Evolutionary conservation across 78 protist species (phyloP), one percentile per base, ranked within the genome.

Genomic region (Cyanophora paradoxa): DNA sequence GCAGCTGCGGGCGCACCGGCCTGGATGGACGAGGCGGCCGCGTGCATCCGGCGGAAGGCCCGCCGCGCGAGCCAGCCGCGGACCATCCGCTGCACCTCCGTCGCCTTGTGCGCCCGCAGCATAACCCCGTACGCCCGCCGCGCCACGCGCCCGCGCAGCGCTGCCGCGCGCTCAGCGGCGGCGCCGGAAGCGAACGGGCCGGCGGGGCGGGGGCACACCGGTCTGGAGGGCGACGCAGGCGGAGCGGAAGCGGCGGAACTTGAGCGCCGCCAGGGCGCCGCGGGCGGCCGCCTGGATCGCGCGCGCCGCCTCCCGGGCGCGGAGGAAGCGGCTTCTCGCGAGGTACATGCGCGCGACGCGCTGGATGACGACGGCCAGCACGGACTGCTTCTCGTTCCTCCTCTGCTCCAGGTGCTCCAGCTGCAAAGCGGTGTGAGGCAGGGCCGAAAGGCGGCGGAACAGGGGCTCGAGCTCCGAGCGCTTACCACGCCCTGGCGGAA

Each of bases 401-500:
- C 50, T 1, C 22, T 0, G 33, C 31, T 22, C 10, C 2, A 33
- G 63, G 33, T 0, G 37, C 28, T 26, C 40, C 22, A 16, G 63
- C 63, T 5, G 20, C 48, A 44, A 44, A 16, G 52, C 10, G 57
- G 58, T 26, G 28, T 14, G 20, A 5, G 1, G 40, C 58, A 41
- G 72, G 30, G 57, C 26, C 40, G 22, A 2, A 4, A 0, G 58
- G 17, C 37, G 26, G 52, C 33, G n/a, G n/a, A n/a, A n/a, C n/a
- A n/a, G n/a, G n/a, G n/a, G n/a, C 30, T 19, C n/a, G 37, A 26
- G 13, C 64, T 34, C 74, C 46, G 66, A 42, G 31, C 0, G 22
- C 61, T 22, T 50, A 39, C 40, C 33, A 65, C 48, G 36, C 20
- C n/a, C 28, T 70, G 61, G 24, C 62, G 66, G 66, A 75, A 64